Evolutionary conservation across 2,329 filamentous ascomycete genomes (phyloP).

Genomic region (Ceratocystis albifundus): DNA sequence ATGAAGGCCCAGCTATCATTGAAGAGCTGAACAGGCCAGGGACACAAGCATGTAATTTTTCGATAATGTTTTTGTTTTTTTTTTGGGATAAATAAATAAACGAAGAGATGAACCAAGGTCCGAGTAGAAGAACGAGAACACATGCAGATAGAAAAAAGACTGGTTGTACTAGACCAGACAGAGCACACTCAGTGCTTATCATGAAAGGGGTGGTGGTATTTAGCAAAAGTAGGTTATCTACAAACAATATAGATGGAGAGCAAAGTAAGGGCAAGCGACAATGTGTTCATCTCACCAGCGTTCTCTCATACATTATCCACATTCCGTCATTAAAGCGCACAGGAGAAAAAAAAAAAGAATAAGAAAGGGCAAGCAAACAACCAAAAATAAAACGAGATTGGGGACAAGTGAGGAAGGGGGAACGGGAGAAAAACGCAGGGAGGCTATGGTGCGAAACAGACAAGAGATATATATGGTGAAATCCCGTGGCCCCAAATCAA

Average conservation of each 20-base stretch:
- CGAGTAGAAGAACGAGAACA: not conserved
- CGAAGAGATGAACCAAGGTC: slow-evolving; percentile 6
- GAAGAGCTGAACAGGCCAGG: not conserved
- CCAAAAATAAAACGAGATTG: not conserved
- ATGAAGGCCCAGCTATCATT: no score
- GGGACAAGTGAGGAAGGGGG: not conserved
- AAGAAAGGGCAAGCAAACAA: not conserved
- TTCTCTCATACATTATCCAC: slow-evolving; percentile 10
- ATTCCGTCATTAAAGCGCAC: slow-evolving; percentile 5
- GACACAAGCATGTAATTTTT: slow-evolving; percentile 7
- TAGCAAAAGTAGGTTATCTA: slow-evolving; percentile 7
- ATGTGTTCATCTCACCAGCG: not conserved
- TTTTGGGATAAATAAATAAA: slow-evolving; percentile 12
- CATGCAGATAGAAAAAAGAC: not conserved
- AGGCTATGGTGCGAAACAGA: not conserved
- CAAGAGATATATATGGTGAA: not conserved
- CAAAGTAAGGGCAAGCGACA: not conserved
- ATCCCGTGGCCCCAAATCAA: not conserved
- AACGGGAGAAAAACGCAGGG: not conserved
- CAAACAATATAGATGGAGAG: slow-evolving; percentile 8
- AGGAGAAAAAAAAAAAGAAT: not conserved
- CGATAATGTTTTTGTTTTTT: slow-evolving; percentile 5
- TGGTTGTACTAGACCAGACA: not conserved
- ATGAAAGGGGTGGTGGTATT: slow-evolving; percentile 7
- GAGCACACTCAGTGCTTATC: not conserved